Conservation (phyloP, 306 rosid species). For the Dicorynia guianensis region DNA sequence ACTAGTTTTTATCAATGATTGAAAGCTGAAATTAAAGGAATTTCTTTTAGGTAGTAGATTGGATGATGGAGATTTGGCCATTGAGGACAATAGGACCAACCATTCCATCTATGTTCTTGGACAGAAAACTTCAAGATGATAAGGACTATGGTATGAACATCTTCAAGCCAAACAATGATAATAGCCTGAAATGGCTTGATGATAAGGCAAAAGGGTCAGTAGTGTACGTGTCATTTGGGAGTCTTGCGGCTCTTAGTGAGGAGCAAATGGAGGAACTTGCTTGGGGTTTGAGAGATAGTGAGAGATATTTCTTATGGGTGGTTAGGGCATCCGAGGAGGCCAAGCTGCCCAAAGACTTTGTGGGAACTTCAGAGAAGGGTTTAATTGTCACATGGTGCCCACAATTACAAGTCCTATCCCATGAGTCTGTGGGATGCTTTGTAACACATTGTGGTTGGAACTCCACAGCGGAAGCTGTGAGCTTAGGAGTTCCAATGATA, state of each 20-base stretch:
- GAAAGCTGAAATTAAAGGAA: not conserved
- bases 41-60: constrained; percentile 9
- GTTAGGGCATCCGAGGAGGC: constrained; percentile 30
- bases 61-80: constrained; percentile 33
- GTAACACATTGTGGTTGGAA: constrained; percentile 15
- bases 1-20: too few relatives aligned
- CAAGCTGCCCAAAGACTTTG: constrained; percentile 36
- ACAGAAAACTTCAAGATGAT: constrained; percentile 36
- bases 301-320: constrained; percentile 44
- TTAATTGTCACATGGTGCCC: not conserved
- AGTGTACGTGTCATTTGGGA: constrained; percentile 42
- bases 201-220: constrained; percentile 21
- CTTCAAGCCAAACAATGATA: constrained; percentile 20
- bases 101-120: constrained; percentile 40
- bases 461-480: not conserved
- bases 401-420: not conserved
- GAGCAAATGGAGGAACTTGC: constrained; percentile 45
- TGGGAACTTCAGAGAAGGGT: constrained; percentile 20
- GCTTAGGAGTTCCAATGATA: constrained; percentile 1
- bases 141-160: constrained; percentile 18
- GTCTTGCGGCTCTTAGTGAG: not conserved
- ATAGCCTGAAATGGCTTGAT: constrained; percentile 29
- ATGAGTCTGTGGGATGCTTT: not conserved
- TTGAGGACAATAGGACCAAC: constrained; percentile 45
- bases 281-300: constrained; percentile 27